Base-by-base conservation (phyloP, 2,329 filamentous ascomycete genomes). In the Plenodomus tracheiphilus region DNA sequence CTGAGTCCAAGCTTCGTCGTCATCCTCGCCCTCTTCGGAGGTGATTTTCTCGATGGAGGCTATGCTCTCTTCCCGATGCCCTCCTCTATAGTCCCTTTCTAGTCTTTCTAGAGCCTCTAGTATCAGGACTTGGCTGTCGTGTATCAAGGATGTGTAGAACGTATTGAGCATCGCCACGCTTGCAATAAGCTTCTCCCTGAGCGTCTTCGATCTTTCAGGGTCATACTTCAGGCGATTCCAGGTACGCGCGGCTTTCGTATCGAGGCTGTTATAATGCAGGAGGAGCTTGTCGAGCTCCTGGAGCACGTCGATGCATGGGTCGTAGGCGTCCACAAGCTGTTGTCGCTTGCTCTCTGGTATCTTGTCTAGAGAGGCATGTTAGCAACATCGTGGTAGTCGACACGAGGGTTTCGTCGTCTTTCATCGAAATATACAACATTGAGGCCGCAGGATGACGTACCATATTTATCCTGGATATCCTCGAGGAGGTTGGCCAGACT, bases 151-250 rank as follows among this genome's bases (percentile, higher is more conserved):
- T 4, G 49, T 60, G 18, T 66, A 69, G 47, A 71, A 70, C 11
- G 43, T 39, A 25, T 60, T 65, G 8, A 71, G 56, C 54, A 65
- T 58, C 2, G 49, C 43, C 9, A 65, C 60, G 30, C 51, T 63
- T 17, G 59, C 47, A n/a, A 56, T 57, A 4, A 70, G 49, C 4
- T 61, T 60, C 18, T 58, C 58, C 3, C 62, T 58, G 13, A 70
- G 39, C 15, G 51, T 50, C 15, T 48, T 50, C 2, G 54, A 59
- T n/a, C 48, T 55, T 5, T 62, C 53, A 4, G 65, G 57, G 21
- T 68, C 66, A 57, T 60, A 70, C 45, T 57, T 64, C 35, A 69
- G 21, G 13, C 66, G 58, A 36, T 71, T 64, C 62, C 62, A 71
- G 8, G 61, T 53, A 28, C 66, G 52, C 44, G 63, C 65, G 47